phyloP scores from a whole-genome alignment of 805 yeast genomes.

The Suhomyces pyralidae region DNA sequence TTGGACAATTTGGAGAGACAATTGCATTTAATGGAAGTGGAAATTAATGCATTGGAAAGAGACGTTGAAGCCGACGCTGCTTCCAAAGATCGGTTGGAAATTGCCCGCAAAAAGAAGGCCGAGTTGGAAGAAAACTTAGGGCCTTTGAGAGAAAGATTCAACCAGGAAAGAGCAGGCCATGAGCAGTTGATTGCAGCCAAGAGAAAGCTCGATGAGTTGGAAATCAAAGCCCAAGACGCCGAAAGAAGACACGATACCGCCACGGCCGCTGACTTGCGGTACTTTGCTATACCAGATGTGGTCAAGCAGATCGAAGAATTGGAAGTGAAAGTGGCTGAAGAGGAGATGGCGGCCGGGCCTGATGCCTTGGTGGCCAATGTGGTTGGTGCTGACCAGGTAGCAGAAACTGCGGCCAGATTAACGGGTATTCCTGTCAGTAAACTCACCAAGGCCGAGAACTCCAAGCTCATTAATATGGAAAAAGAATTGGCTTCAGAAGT shows the following conservation, averaged over 20 bases:
- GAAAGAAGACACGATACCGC: conserved; percentile 95
- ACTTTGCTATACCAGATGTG: conserved; percentile 95
- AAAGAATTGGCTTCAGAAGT: conserved; percentile 74
- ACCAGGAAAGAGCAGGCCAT: conserved; percentile 85
- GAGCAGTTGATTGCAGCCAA: conserved; percentile 87
- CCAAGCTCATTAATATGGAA: conserved; percentile 94
- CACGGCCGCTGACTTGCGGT: conserved; percentile 92
- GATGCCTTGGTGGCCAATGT: conserved; percentile 79
- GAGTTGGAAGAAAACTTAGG: conserved; percentile 78
- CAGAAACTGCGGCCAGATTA: conserved; percentile 95
- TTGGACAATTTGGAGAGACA: conserved; percentile 91
- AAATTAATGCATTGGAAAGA: conserved; percentile 94
- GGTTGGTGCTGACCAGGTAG: conserved; percentile 83
- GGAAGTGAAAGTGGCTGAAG: conserved; percentile 76
- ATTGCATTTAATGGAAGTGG: conserved; percentile 87
- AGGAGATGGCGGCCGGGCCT: conserved; percentile 57
- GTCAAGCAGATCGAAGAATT: conserved; percentile 69
- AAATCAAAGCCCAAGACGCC: conserved; percentile 90
- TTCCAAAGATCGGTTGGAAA: conserved; percentile 80
- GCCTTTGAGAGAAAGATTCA: conserved; percentile 82
- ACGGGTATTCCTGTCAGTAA: conserved; percentile 97
- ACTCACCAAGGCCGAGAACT: conserved; percentile 91
- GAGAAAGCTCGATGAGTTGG: conserved; percentile 88
- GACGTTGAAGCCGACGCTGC: conserved; percentile 81
- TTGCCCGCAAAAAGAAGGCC: conserved; percentile 76